Conservation (phyloP, 495 filamentous ascomycete species). For the Oidiodendron maius region DNA sequence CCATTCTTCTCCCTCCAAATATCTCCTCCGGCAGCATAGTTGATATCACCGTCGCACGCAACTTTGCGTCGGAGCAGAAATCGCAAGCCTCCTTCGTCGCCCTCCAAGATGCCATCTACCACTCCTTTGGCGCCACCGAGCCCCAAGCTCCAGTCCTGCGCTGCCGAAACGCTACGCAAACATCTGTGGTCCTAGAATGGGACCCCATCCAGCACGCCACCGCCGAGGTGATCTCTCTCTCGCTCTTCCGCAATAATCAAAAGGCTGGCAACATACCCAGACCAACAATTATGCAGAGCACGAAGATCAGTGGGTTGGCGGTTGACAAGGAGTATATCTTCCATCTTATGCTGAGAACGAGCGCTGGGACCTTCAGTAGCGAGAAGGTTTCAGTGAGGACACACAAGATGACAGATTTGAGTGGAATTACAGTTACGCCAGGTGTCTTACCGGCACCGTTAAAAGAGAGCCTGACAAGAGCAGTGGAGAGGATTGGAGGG, state of each 20-base stretch:
- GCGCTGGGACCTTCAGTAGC: conserved; percentile 78
- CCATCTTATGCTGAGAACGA: conserved; percentile 84
- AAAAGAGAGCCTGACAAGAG: conserved; percentile 64
- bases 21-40: conserved; percentile 95
- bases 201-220: conserved; percentile 92
- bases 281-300: conserved; percentile 77
- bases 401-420: conserved; percentile 98
- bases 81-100: conserved; percentile 67
- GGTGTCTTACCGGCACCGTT: conserved; percentile 74
- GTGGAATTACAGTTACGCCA: conserved; percentile 90
- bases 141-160: conserved; percentile 78
- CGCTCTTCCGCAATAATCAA: conserved; percentile 88
- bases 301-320: conserved; percentile 95
- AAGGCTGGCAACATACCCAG: conserved; percentile 93
- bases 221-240: conserved; percentile 79
- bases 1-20: conserved; percentile 89
- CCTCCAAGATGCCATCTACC: conserved; percentile 83
- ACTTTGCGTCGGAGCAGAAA: conserved; percentile 66
- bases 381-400: conserved; percentile 83
- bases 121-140: conserved; percentile 73
- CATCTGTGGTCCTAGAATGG: conserved; percentile 96
- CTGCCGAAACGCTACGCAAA: conserved; percentile 94
- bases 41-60: conserved; percentile 93
- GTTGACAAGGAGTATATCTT: conserved; percentile 95
- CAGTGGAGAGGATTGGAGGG: conserved; percentile 84